Percentiles rank a stretch among this genome's conserved stretches.
phyloP scores from a whole-genome alignment of 192 early-diverging fungal genomes.

The Coemansia sp. region DNA sequence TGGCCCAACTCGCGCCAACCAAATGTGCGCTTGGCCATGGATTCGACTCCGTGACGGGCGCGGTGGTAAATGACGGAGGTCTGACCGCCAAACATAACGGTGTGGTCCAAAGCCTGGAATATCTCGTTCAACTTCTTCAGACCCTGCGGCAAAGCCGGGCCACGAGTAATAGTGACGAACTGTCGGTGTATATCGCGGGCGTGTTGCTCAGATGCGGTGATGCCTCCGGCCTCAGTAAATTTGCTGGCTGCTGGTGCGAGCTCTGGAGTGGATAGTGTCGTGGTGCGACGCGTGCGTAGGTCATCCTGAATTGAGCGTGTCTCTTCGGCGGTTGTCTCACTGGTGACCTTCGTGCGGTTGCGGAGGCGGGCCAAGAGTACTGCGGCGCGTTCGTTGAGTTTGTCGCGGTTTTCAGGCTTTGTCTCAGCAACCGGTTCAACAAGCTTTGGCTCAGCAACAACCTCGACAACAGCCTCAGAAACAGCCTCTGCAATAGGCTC shows the following conservation, averaged over 20 bases:
- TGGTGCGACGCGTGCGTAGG: conserved; percentile 24
- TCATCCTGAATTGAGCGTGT: conserved; percentile 45
- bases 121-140: conserved; percentile 43
- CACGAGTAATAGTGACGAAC: conserved; percentile 31
- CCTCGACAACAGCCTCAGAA: neutral
- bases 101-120: conserved; percentile 56
- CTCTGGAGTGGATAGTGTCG: neutral
- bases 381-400: conserved; percentile 12
- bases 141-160: conserved; percentile 21
- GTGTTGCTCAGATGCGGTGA: conserved; percentile 6
- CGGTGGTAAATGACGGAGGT: conserved; percentile 55
- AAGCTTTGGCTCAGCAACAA: neutral
- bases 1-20: conserved; percentile 52
- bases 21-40: conserved; percentile 60
- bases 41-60: conserved; percentile 59
- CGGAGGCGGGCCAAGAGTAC: conserved; percentile 36
- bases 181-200: conserved; percentile 42
- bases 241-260: neutral
- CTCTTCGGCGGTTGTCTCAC: conserved; percentile 15
- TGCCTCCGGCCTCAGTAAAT: neutral
- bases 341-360: conserved; percentile 20
- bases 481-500: neutral
- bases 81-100: conserved; percentile 42
- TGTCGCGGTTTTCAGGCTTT: neutral
- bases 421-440: neutral